These are phyloP conservation scores for Fragaria vesca DNA, from an alignment of 306 rosid genomes.

Conservation along the genomic window DNA sequence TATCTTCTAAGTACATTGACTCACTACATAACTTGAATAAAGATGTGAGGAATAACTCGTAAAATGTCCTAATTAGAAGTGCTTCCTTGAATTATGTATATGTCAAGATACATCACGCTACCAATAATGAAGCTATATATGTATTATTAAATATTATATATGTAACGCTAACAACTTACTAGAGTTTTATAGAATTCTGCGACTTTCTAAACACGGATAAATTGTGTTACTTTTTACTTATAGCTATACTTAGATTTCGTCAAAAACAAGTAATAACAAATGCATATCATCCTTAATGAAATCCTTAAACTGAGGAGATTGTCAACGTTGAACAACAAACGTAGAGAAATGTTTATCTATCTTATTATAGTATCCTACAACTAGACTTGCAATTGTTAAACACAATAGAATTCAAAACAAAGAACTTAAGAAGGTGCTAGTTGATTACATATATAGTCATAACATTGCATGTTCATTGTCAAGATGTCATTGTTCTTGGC, in stretches of 20 bases:
- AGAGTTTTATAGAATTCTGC: background rate
- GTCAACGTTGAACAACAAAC: background rate
- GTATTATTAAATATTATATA: too few species aligned
- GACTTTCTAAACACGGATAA: background rate
- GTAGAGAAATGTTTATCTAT: constrained; percentile 1
- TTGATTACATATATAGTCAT: background rate
- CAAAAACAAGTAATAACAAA: background rate
- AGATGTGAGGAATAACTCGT: too few species aligned
- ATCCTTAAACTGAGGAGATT: background rate
- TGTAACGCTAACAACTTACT: too few species aligned
- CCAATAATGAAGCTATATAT: too few species aligned
- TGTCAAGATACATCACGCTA: too few species aligned
- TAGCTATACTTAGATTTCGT: too few species aligned
- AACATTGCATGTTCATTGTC: background rate
- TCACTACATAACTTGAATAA: too few species aligned
- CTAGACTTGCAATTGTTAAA: background rate
- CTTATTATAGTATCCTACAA: background rate
- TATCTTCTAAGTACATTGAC: too few species aligned
- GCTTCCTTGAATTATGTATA: too few species aligned
- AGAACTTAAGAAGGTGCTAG: background rate
- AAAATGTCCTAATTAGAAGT: too few species aligned
- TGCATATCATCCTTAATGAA: background rate
- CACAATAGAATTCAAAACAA: background rate
- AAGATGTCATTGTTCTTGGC: background rate
- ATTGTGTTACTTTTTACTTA: too few species aligned